These are phyloP conservation scores for Keqinozyma sinolaborantium DNA, from an alignment of 1,139 yeast genomes.

Conservation along the genomic window DNA sequence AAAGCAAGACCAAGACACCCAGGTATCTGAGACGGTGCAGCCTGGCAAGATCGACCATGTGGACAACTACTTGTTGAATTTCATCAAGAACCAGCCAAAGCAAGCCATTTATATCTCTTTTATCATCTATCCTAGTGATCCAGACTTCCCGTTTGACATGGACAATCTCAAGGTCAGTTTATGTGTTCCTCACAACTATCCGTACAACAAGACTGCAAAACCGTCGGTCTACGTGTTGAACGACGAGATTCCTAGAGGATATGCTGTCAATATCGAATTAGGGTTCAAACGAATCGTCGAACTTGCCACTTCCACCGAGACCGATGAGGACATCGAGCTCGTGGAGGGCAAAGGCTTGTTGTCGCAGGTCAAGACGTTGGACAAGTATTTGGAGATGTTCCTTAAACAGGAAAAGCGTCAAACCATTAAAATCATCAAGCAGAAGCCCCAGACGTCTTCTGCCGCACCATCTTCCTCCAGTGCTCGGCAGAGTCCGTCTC, in stretches of 20 bases:
- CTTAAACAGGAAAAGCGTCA: conserved; percentile 57
- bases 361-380: conserved; percentile 55
- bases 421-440: conserved; percentile 28
- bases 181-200: conserved; percentile 55
- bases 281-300: conserved; percentile 56
- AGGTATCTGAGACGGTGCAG: conserved; percentile 2
- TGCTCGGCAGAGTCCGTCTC: conserved; percentile 4
- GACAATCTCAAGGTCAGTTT: conserved; percentile 48
- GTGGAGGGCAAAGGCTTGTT: conserved; percentile 47
- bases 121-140: conserved; percentile 57
- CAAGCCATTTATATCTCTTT: conserved; percentile 31
- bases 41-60: conserved; percentile 5
- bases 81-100: conserved; percentile 14
- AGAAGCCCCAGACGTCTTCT: conserved; percentile 7
- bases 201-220: conserved; percentile 26
- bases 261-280: conserved; percentile 58
- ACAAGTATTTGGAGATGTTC: conserved; percentile 54
- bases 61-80: conserved; percentile 14
- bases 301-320: conserved; percentile 18
- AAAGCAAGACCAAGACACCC: conserved; percentile 4
- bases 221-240: conserved; percentile 56
- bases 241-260: conserved; percentile 71
- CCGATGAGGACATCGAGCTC: conserved; percentile 23
- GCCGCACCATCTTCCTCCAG: conserved; percentile 1
- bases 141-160: conserved; percentile 70